Conservation (phyloP, 2,329 filamentous ascomycete genomes). For the Chaetomiaceae sp. region DNA sequence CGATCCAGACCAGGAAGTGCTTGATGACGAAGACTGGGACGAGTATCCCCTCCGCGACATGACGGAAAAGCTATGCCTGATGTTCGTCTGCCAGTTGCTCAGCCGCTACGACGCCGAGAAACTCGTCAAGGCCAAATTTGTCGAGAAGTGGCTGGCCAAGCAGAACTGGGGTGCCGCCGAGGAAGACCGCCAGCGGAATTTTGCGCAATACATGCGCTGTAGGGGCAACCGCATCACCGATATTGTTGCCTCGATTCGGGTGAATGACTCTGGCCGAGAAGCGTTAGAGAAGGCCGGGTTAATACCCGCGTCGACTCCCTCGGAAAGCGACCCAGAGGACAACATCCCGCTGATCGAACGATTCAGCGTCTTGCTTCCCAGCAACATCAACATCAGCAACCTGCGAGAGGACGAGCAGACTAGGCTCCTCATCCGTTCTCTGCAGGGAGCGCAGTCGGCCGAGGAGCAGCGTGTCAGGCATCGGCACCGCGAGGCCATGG, state of each 20-base stretch:
- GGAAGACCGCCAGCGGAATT: constrained; percentile 51
- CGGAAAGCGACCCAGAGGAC: constrained; percentile 23
- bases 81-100: constrained; percentile 56
- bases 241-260: constrained; percentile 47
- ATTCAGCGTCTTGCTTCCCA: constrained; percentile 35
- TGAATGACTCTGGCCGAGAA: constrained; percentile 47
- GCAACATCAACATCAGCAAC: constrained; percentile 34
- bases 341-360: constrained; percentile 27
- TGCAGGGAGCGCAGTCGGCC: constrained; percentile 47
- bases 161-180: constrained; percentile 63
- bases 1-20: constrained; percentile 47
- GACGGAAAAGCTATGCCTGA: constrained; percentile 56
- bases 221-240: constrained; percentile 51
- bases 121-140: constrained; percentile 59
- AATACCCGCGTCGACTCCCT: constrained; percentile 35
- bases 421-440: constrained; percentile 34
- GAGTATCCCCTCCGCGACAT: constrained; percentile 60
- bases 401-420: constrained; percentile 31
- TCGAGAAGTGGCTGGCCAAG: constrained; percentile 69
- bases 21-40: constrained; percentile 55
- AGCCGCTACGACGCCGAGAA: constrained; percentile 53
- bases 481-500: constrained; percentile 81
- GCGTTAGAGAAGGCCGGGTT: constrained; percentile 49
- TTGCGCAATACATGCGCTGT: constrained; percentile 46
- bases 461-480: constrained; percentile 71